Conservation (phyloP, 495 filamentous ascomycete species). For the Aspergillus coremiiformis region DNA sequence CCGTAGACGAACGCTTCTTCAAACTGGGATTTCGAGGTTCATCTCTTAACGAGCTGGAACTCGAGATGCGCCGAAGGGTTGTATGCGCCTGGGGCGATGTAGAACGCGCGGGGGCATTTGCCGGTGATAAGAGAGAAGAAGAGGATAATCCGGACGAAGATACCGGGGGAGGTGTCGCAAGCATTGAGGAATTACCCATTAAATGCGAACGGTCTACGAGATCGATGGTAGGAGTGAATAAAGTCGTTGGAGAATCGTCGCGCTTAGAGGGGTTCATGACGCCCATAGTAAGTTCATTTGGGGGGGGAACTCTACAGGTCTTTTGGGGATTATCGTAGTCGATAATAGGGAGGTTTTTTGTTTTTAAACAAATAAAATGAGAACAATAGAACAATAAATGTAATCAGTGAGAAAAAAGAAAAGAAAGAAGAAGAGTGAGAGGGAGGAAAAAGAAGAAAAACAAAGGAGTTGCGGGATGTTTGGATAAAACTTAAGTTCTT, state of each 20-base stretch:
- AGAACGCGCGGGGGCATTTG: constrained; percentile 22
- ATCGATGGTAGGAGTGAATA: constrained; percentile 21
- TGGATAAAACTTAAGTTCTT: no score
- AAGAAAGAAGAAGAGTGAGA: neutral
- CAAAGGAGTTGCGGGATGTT: no score
- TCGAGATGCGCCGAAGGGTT: constrained; percentile 43
- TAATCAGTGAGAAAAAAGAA: neutral
- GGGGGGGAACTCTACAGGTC: no score
- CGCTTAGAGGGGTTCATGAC: constrained; percentile 33
- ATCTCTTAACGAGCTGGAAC: constrained; percentile 46
- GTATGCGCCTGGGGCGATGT: constrained; percentile 13
- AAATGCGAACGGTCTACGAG: constrained; percentile 22
- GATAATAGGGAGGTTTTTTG: no score
- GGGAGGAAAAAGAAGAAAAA: constrained; percentile 3
- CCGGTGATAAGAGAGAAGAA: constrained; percentile 28
- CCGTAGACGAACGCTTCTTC: constrained; percentile 39
- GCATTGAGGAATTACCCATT: constrained; percentile 42
- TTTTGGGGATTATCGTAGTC: no score
- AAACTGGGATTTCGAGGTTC: constrained; percentile 37
- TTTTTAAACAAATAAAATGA: neutral
- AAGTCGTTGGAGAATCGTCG: constrained; percentile 17
- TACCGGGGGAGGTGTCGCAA: constrained; percentile 36
- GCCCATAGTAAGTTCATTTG: constrained; percentile 15
- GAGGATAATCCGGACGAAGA: constrained; percentile 29
- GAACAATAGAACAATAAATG: neutral